Conservation (phyloP, 768 basidiomycete genomes). For the Phanerochaete sordida region DNA sequence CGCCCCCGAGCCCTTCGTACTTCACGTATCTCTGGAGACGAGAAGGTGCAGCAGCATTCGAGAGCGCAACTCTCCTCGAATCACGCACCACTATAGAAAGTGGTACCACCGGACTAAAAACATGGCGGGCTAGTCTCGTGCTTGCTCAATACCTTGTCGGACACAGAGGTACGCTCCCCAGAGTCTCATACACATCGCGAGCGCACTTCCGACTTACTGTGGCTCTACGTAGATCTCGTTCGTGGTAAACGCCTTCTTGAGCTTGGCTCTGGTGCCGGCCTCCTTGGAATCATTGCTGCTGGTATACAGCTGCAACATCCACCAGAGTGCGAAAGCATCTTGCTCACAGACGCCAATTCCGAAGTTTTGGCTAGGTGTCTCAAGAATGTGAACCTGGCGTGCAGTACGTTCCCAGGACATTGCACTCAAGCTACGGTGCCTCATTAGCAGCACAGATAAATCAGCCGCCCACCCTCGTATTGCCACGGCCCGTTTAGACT, state of each 20-base stretch:
- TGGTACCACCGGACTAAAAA: slow-evolving; percentile 77
- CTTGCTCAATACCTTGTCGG: slow-evolving; percentile 59
- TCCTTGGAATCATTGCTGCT: slow-evolving; percentile 62
- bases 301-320: slow-evolving; percentile 43
- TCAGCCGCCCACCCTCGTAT: slow-evolving; percentile 49
- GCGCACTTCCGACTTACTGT: not conserved
- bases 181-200: not conserved
- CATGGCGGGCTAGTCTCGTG: slow-evolving; percentile 72
- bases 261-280: slow-evolving; percentile 74
- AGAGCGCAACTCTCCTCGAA: slow-evolving; percentile 61
- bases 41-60: slow-evolving; percentile 23
- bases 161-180: slow-evolving; percentile 44
- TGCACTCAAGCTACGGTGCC: no score
- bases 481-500: slow-evolving; percentile 52
- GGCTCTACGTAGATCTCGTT: slow-evolving; percentile 35
- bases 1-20: slow-evolving; percentile 52
- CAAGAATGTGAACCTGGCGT: slow-evolving; percentile 56
- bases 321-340: slow-evolving; percentile 23
- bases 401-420: slow-evolving; percentile 51
- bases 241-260: slow-evolving; percentile 53
- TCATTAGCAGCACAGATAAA: slow-evolving; percentile 37
- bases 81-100: slow-evolving; percentile 70
- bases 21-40: slow-evolving; percentile 62
- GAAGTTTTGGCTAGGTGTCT: slow-evolving; percentile 59
- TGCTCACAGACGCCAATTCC: slow-evolving; percentile 65